These are phyloP conservation scores for Epichloe aotearoae DNA, from an alignment of 2,329 filamentous ascomycete species.

Conservation along the genomic window DNA sequence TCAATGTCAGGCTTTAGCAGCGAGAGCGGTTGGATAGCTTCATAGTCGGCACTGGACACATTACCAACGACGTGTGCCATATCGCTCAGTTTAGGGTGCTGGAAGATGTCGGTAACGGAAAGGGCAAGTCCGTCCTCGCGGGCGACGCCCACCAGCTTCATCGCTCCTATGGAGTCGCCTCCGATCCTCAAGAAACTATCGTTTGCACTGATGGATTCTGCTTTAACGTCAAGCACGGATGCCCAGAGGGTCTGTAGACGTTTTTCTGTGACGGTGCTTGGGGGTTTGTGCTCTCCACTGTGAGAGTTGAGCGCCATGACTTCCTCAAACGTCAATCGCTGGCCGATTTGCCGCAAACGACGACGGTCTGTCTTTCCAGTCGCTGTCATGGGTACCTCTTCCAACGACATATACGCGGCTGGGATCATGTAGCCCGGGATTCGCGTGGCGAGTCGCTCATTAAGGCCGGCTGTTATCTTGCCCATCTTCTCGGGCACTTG, in stretches of 20 bases:
- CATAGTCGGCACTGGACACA: neutral
- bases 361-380: slow-evolving; percentile 9
- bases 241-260: slow-evolving; percentile 9
- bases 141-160: slow-evolving; percentile 2
- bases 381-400: slow-evolving; percentile 5
- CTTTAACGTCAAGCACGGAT: slow-evolving; percentile 3
- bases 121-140: neutral
- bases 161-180: slow-evolving; percentile 21
- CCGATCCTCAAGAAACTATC: slow-evolving; percentile 13
- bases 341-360: slow-evolving; percentile 2
- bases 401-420: slow-evolving; percentile 10
- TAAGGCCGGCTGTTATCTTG: neutral
- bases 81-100: slow-evolving; percentile 1
- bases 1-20: neutral
- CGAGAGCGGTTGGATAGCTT: neutral
- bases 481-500: neutral
- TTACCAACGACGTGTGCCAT: neutral
- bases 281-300: neutral
- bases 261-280: neutral
- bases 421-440: slow-evolving; percentile 8
- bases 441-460: slow-evolving; percentile 6
- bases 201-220: slow-evolving; percentile 6
- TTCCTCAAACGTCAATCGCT: neutral
- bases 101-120: slow-evolving; percentile 11
- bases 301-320: neutral